Percentiles rank a stretch among this genome's conserved stretches.
Evolutionary conservation across 176 grass and related monocot species (phyloP).

Genomic region (Coix lacrymajobi): DNA sequence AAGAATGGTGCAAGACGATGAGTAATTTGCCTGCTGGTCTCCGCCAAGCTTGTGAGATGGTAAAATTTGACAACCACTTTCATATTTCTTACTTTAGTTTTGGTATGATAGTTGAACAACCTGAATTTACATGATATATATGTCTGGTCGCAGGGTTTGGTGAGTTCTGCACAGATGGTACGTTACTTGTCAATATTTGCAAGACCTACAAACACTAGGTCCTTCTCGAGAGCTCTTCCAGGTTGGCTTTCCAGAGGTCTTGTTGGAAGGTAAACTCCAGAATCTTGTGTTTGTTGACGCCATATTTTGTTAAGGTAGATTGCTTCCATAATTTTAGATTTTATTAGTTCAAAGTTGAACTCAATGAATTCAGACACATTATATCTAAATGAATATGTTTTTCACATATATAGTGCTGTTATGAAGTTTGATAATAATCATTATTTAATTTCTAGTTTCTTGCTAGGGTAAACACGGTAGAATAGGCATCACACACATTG

Average conservation of each 20-base stretch:
- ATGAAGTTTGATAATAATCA: not conserved
- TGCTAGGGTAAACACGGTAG: not conserved
- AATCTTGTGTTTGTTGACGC: not conserved
- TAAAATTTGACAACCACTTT: conserved; percentile 27
- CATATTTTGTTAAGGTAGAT: not conserved
- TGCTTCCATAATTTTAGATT: not conserved
- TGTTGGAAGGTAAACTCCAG: conserved; percentile 73
- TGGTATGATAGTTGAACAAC: conserved; percentile 15
- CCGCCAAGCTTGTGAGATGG: conserved; percentile 91
- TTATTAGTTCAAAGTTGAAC: not conserved
- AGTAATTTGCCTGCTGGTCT: conserved; percentile 84
- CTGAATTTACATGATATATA: conserved; percentile 41
- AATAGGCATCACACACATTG: not conserved
- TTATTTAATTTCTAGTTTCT: not conserved
- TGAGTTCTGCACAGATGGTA: conserved; percentile 93
- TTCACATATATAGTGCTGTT: not conserved
- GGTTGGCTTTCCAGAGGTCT: conserved; percentile 81
- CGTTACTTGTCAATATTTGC: conserved; percentile 77
- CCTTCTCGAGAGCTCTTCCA: conserved; percentile 79
- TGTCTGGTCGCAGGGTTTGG: conserved; percentile 62
- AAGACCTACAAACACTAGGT: conserved; percentile 74
- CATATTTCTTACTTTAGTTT: conserved; percentile 11
- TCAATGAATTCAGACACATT: not conserved
- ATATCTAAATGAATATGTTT: not conserved
- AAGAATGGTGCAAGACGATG: conserved; percentile 96